Evolutionary conservation across 1,284 basidiomycete genomes (phyloP), one percentile per base, ranked within the genome.

Genomic region (Puccinia triticina): DNA sequence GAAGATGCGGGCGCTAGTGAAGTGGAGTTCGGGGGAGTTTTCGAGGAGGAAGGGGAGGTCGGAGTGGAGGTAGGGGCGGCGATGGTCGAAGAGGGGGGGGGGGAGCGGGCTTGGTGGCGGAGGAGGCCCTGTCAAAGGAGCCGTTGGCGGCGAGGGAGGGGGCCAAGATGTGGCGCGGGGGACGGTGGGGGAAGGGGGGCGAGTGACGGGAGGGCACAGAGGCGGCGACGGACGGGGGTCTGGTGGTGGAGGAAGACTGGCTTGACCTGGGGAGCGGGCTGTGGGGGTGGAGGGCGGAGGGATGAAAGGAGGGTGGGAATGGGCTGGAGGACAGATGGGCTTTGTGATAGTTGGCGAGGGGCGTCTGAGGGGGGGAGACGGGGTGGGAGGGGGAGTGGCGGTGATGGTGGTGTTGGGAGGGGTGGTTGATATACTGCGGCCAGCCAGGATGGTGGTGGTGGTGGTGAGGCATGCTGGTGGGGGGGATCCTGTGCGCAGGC

Each of bases 301-400:
- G 74, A 23, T 67, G 74, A 37, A 72, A 72, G 37, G 79, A 50
- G 23, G 21, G 67, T 46, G 74, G 53, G 29, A 74, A 81, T 4
- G 77, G 71, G 61, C 55, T 59, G n/a, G 79, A 81, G n/a, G 79
- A 81, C 79, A 81, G 71, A 81, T 74, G 40, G 40, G 12, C 12
- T 7, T 12, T 43, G 40, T 43, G 50, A 72, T 72, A 37, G 32
- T 71, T 71, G n/a, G 69, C 48, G 50, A 50, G 48, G 43, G 69
- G 69, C 2, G 69, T 72, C 50, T 48, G 69, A 72, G 69, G 69
- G 23, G 69, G 69, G 3, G 69, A 72, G 69, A 16, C 69, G 32
- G 48, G 67, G 40, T n/a, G 57, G 29, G 18, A n/a, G 43, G 34
- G 29, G 8, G n/a, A n/a, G n/a, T n/a, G n/a, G n/a, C n/a, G n/a